Evolutionary conservation across 208 protist species (phyloP).

Genomic region (Angomonas ambiguus): DNA sequence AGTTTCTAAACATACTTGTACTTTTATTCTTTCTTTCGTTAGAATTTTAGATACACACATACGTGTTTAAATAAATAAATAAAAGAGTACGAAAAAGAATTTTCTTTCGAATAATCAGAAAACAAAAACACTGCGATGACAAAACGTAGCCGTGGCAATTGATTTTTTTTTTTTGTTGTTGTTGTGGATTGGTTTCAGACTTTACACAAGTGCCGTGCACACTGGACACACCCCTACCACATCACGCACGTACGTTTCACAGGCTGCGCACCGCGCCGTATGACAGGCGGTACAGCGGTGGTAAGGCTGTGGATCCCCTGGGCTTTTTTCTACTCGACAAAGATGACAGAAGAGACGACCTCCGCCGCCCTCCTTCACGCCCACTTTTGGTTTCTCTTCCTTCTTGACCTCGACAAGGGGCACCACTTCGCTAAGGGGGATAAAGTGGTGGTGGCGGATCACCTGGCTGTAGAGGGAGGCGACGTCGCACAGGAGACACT

Average conservation of each 20-base stretch:
- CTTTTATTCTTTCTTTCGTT: too few species aligned
- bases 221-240: slow-evolving; percentile 58
- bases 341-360: not conserved
- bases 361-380: too few species aligned
- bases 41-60: not conserved
- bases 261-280: slow-evolving; percentile 44
- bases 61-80: slow-evolving; percentile 3
- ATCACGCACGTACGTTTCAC: slow-evolving; percentile 45
- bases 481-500: slow-evolving; percentile 65
- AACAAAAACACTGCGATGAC: not conserved
- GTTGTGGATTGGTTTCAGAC: not conserved
- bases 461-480: slow-evolving; percentile 60
- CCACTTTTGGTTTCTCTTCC: not conserved
- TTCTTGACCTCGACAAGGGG: not conserved
- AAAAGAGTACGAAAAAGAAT: slow-evolving; percentile 1
- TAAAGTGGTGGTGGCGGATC: slow-evolving; percentile 56
- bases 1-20: too few species aligned
- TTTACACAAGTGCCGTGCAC: slow-evolving; percentile 41
- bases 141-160: not conserved
- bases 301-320: slow-evolving; percentile 1
- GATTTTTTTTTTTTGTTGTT: slow-evolving; percentile 8
- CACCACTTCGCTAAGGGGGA: slow-evolving; percentile 33
- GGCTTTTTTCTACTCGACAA: not conserved
- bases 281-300: slow-evolving; percentile 44
- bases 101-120: not conserved